Conservation (phyloP, 2,329 filamentous ascomycete species). For the Colletotrichum sidae region DNA sequence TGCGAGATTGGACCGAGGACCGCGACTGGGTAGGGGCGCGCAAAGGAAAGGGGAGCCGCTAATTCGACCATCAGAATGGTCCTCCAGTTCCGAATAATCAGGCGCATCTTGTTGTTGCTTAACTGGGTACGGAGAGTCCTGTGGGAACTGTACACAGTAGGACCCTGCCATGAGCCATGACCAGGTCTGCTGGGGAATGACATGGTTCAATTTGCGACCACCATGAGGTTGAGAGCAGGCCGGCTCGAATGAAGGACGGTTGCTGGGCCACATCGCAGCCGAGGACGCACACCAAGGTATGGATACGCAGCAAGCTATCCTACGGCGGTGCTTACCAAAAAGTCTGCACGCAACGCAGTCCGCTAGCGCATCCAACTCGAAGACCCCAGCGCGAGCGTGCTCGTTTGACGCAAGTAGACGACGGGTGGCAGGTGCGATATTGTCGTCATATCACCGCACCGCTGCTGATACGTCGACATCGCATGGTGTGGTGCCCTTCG, state of each 20-base stretch:
- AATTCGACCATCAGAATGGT: conserved; percentile 18
- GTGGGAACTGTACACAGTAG: too few relatives aligned
- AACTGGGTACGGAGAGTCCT: not conserved
- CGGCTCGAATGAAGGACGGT: conserved; percentile 31
- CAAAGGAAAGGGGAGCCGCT: conserved; percentile 17
- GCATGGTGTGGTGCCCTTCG: conserved; percentile 11
- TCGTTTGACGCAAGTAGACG: not conserved
- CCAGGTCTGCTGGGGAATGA: conserved; percentile 16
- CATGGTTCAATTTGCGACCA: conserved; percentile 14
- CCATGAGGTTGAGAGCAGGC: conserved; percentile 30
- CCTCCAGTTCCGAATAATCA: not conserved
- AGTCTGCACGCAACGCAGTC: too few relatives aligned
- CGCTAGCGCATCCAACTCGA: too few relatives aligned
- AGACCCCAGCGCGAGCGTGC: too few relatives aligned
- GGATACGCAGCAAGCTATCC: too few relatives aligned
- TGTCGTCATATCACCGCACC: conserved; percentile 35
- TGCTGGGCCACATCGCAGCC: conserved; percentile 33
- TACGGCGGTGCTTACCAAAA: too few relatives aligned
- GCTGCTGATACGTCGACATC: conserved; percentile 21
- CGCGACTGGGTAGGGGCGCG: conserved; percentile 4
- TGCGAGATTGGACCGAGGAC: conserved; percentile 9
- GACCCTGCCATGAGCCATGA: too few relatives aligned
- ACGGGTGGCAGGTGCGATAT: conserved; percentile 19
- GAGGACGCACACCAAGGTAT: conserved; percentile 27
- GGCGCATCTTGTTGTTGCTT: not conserved